phyloP scores from a whole-genome alignment of 371 early-diverging fungal species.

The Mucor sp. region DNA sequence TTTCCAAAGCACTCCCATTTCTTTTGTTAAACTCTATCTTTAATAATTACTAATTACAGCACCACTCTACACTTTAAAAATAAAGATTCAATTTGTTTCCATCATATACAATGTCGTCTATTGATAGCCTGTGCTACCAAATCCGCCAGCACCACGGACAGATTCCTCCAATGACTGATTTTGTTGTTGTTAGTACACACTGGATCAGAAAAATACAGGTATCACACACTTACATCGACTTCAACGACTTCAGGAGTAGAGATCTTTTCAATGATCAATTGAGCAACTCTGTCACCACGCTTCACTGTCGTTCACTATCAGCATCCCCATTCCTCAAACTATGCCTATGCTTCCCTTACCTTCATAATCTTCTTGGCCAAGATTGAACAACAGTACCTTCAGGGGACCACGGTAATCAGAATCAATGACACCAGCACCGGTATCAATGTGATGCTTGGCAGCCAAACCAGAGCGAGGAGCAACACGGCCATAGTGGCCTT shows the following conservation, averaged over 20 bases:
- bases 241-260: constrained; percentile 79
- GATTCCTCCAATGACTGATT: constrained; percentile 70
- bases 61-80: not conserved
- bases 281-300: constrained; percentile 97
- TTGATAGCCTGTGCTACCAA: constrained; percentile 91
- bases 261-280: constrained; percentile 90
- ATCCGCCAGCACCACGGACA: constrained; percentile 86
- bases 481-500: constrained; percentile 93
- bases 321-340: not conserved
- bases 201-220: not conserved
- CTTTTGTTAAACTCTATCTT: not conserved
- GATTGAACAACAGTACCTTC: constrained; percentile 91
- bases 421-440: constrained; percentile 98
- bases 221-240: constrained; percentile 59
- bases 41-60: not conserved
- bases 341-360: constrained; percentile 49
- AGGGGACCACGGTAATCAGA: constrained; percentile 88
- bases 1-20: not conserved
- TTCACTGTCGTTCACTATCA: constrained; percentile 69
- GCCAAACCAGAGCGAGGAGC: constrained; percentile 95
- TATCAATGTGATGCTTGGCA: constrained; percentile 90
- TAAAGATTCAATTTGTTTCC: not conserved
- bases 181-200: not conserved
- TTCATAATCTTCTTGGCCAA: constrained; percentile 75
- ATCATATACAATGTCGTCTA: constrained; percentile 7